These are phyloP conservation scores for Lactuca saligna DNA, from an alignment of 129 eudicot species.

Conservation along the genomic window DNA sequence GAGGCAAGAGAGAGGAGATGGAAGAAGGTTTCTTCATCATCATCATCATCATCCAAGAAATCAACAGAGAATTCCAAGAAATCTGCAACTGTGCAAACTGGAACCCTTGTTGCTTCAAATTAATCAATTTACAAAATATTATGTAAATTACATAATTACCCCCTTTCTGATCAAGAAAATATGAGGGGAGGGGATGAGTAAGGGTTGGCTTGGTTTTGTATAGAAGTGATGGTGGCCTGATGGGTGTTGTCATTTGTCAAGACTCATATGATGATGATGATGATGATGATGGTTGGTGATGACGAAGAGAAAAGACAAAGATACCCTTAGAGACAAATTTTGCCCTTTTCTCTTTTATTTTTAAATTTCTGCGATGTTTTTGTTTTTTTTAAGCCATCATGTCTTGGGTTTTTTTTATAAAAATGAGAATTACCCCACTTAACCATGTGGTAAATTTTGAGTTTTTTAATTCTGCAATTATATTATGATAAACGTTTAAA, in stretches of 20 bases:
- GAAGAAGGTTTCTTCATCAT: conserved; percentile 54
- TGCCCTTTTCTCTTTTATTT: conserved; percentile 18
- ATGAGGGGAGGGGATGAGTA: conserved; percentile 36
- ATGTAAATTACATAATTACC: conserved; percentile 33
- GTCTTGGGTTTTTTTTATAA: conserved; percentile 23
- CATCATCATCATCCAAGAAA: conserved; percentile 60
- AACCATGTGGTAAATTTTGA: conserved; percentile 18
- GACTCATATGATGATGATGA: background rate
- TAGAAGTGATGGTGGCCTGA: conserved; percentile 27
- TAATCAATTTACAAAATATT: conserved; percentile 19
- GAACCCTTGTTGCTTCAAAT: conserved; percentile 59
- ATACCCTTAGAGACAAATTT: conserved; percentile 36
- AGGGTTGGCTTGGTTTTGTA: conserved; percentile 18
- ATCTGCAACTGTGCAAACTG: conserved; percentile 60
- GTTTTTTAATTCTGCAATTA: background rate
- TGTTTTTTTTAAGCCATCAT: conserved; percentile 1
- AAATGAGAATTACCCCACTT: conserved; percentile 25
- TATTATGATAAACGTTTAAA: background rate
- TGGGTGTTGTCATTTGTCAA: background rate
- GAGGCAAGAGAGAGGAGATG: conserved; percentile 73
- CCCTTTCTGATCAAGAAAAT: conserved; percentile 32
- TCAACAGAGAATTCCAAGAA: conserved; percentile 48
- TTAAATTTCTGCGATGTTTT: conserved; percentile 4
- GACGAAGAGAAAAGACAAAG: conserved; percentile 26
- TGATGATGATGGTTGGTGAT: conserved; percentile 13